These are phyloP conservation scores for Aspergillus luchuensis DNA, from an alignment of 2,329 filamentous ascomycete species.

Conservation along the genomic window DNA sequence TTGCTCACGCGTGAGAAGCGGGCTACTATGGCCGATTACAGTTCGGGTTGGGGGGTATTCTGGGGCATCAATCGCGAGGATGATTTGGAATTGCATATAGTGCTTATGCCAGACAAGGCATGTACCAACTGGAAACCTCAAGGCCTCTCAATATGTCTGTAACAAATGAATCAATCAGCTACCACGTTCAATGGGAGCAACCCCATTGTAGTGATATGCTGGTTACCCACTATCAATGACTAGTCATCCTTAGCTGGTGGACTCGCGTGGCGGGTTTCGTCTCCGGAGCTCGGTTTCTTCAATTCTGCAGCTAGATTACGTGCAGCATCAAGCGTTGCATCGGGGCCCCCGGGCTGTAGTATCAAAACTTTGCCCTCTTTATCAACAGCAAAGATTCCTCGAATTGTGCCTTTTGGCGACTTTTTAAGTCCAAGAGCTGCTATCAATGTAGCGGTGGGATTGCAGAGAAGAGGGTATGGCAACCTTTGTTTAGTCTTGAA, in stretches of 20 bases:
- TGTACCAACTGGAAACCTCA: neutral
- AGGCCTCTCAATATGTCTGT: neutral
- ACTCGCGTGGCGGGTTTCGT: neutral
- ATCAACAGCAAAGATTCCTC: conserved; percentile 85
- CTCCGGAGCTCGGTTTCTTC: neutral
- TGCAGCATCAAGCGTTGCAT: conserved; percentile 74
- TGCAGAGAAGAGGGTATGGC: conserved; percentile 85
- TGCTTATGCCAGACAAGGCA: neutral
- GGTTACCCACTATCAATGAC: too few relatives aligned
- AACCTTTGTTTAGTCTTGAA: conserved; percentile 92
- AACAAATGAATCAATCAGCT: neutral
- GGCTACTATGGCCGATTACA: too few relatives aligned
- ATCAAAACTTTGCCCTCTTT: conserved; percentile 80
- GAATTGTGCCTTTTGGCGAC: conserved; percentile 72
- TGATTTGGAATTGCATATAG: neutral
- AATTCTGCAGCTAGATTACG: conserved; percentile 63
- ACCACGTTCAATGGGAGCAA: neutral
- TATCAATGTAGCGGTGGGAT: conserved; percentile 73
- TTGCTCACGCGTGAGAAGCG: too few relatives aligned
- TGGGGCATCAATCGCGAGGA: too few relatives aligned
- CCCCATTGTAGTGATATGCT: neutral
- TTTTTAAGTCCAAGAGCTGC: conserved; percentile 88
- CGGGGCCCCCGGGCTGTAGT: conserved; percentile 73
- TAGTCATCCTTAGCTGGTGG: neutral
- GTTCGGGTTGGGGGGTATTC: too few relatives aligned